A percentile compares a stretch with the other conserved stretches of the same genome.
These are phyloP conservation scores for Solanum commersonii DNA, from an alignment of 257 asterid species.

Conservation along the genomic window DNA sequence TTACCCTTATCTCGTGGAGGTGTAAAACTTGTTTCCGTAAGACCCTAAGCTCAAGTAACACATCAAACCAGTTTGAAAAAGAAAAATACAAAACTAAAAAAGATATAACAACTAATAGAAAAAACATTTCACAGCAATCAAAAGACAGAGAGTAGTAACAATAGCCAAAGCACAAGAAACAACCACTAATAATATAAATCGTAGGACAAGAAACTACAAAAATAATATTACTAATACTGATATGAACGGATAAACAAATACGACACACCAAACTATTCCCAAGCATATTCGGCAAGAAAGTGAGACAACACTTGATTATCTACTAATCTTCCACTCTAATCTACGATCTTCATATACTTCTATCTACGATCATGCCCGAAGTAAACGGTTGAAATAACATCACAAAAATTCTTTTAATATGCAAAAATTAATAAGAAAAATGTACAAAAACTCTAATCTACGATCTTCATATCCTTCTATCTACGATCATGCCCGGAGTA, in stretches of 20 bases:
- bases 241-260: background rate
- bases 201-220: background rate
- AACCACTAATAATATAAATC: background rate
- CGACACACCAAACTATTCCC: background rate
- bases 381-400: background rate
- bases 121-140: background rate
- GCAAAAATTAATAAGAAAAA: too few relatives aligned
- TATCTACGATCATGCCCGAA: background rate
- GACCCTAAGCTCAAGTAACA: background rate
- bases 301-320: background rate
- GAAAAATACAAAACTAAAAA: background rate
- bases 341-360: accelerated
- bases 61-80: background rate
- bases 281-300: background rate
- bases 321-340: background rate
- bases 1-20: background rate
- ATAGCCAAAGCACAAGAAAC: background rate
- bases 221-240: background rate
- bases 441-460: background rate
- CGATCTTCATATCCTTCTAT: background rate
- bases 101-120: background rate
- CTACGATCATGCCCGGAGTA: background rate
- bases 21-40: background rate
- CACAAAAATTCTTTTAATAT: background rate
- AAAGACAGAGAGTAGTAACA: background rate